phyloP scores from a whole-genome alignment of 495 filamentous ascomycete genomes.

The Acidiella bohemica region DNA sequence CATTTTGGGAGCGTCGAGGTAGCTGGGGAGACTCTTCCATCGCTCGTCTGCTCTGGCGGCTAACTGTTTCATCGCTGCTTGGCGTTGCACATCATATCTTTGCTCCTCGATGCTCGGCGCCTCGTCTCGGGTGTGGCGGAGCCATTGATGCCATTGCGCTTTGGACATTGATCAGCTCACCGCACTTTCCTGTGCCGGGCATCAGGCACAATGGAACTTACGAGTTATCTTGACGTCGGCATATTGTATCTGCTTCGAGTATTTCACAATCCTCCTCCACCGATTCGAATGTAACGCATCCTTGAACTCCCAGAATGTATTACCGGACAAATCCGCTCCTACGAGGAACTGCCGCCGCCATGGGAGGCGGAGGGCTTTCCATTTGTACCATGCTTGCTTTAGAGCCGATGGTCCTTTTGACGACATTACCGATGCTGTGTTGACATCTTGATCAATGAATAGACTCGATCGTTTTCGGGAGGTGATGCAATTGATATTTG shows the following conservation, averaged over 20 bases:
- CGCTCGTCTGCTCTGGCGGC: constrained; percentile 70
- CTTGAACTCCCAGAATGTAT: constrained; percentile 91
- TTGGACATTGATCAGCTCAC: no score
- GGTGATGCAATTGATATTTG: no score
- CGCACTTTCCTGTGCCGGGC: no score
- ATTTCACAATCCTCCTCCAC: constrained; percentile 55
- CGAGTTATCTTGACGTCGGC: constrained; percentile 52
- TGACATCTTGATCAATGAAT: constrained; percentile 1
- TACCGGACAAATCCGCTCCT: constrained; percentile 71
- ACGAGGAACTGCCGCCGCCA: constrained; percentile 57
- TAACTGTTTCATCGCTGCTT: constrained; percentile 54
- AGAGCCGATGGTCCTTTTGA: no score
- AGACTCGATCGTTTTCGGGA: no score
- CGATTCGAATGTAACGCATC: constrained; percentile 42
- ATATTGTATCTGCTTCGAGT: constrained; percentile 40
- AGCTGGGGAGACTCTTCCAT: constrained; percentile 66
- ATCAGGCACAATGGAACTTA: no score
- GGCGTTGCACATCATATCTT: constrained; percentile 50
- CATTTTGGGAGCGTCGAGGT: constrained; percentile 43
- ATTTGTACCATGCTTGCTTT: constrained; percentile 81
- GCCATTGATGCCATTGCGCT: constrained; percentile 94
- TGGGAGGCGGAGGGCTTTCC: constrained; percentile 71
- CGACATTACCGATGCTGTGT: constrained; percentile 7
- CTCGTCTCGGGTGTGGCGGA: constrained; percentile 60
- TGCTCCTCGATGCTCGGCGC: constrained; percentile 70